These are phyloP conservation scores for Helenozyma rhizophorensis DNA, from an alignment of 805 yeast genomes.

Conservation along the genomic window DNA sequence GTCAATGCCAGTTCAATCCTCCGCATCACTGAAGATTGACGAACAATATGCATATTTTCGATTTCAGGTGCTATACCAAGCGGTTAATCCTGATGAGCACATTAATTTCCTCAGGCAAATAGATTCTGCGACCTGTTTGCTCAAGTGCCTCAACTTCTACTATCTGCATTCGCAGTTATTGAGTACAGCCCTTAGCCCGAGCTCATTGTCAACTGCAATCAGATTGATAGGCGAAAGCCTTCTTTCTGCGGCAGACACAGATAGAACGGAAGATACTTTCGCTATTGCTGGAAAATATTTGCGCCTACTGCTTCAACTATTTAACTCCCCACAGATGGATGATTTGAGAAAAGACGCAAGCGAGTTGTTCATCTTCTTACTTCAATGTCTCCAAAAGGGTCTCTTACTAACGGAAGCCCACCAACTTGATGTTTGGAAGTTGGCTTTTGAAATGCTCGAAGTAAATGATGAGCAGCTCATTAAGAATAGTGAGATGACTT, in stretches of 20 bases:
- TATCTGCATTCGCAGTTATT: too few relatives aligned
- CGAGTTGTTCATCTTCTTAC: conserved; percentile 47
- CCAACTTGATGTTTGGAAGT: conserved; percentile 22
- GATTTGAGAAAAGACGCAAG: conserved; percentile 37
- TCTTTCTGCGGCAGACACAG: conserved; percentile 24
- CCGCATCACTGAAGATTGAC: too few relatives aligned
- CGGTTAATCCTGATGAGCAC: too few relatives aligned
- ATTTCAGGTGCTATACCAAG: too few relatives aligned
- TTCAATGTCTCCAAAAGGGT: conserved; percentile 34
- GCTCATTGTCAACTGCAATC: too few relatives aligned
- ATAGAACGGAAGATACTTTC: conserved; percentile 39
- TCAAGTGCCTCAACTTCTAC: too few relatives aligned
- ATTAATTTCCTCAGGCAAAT: too few relatives aligned
- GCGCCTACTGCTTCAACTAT: conserved; percentile 16
- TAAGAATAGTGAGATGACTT: conserved; percentile 7
- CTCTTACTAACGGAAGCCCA: conserved; percentile 38
- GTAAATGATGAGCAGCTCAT: conserved; percentile 24
- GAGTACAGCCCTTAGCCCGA: too few relatives aligned
- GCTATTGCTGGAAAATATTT: conserved; percentile 29
- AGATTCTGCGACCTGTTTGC: too few relatives aligned
- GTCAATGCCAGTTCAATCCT: too few relatives aligned
- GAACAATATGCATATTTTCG: too few relatives aligned
- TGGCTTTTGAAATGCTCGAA: conserved; percentile 24
- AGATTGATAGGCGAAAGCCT: conserved; percentile 30
- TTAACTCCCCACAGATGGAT: conserved; percentile 20